These are phyloP conservation scores for Alliaria petiolata DNA, from an alignment of 345 rosid species.

Conservation along the genomic window DNA sequence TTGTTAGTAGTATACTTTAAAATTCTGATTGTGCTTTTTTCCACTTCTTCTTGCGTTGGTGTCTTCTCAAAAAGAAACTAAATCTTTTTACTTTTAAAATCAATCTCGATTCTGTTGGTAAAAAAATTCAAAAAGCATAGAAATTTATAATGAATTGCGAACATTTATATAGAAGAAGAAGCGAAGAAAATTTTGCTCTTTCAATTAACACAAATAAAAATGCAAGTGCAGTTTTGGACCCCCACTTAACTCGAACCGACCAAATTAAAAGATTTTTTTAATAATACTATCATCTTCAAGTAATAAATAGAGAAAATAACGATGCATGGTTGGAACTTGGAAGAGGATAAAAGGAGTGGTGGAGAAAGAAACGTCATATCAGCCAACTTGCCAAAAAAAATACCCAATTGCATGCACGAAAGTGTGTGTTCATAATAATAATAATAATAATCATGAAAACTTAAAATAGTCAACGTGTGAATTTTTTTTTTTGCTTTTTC, in stretches of 20 bases:
- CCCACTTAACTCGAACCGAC: not conserved
- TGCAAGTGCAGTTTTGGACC: not conserved
- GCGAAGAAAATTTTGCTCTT: too few species aligned
- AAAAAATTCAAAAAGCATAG: too few species aligned
- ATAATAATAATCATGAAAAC: not conserved
- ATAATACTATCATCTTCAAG: not conserved
- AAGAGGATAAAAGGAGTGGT: not conserved
- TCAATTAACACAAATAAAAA: too few species aligned
- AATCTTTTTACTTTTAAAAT: too few species aligned
- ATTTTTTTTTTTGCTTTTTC: not conserved
- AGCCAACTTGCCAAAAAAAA: conserved; percentile 6
- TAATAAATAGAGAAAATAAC: not conserved
- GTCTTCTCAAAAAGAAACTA: too few species aligned
- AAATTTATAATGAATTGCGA: too few species aligned
- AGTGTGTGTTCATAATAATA: not conserved
- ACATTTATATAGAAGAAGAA: too few species aligned
- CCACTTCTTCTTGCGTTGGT: not conserved
- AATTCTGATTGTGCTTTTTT: not conserved
- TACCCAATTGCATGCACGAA: conserved; percentile 14
- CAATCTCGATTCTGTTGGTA: too few species aligned
- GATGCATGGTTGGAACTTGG: not conserved
- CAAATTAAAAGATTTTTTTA: not conserved
- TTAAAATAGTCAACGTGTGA: not conserved
- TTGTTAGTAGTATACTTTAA: conserved; percentile 23
- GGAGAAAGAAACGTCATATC: conserved; percentile 1